phyloP scores from a whole-genome alignment of 2,329 filamentous ascomycete species.

The Ophiocordyceps camponoti-leonardi region DNA sequence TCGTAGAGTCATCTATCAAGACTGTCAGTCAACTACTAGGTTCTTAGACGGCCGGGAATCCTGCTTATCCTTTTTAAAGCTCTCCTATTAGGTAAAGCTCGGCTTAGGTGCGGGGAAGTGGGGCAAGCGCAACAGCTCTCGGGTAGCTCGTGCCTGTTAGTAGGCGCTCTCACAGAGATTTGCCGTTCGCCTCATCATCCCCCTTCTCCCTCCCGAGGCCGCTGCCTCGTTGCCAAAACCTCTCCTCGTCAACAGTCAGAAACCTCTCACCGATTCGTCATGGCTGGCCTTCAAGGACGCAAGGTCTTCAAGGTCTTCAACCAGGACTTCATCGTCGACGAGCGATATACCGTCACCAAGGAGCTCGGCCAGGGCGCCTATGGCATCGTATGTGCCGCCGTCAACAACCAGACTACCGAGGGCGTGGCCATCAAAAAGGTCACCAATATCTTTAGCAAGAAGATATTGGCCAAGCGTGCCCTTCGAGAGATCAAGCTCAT shows the following conservation, averaged over 20 bases:
- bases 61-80: no score
- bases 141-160: background rate
- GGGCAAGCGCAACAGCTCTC: background rate
- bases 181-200: background rate
- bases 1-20: no score
- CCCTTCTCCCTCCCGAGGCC: background rate
- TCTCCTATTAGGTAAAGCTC: background rate
- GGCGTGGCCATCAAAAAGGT: constrained; percentile 99
- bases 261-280: constrained; percentile 6
- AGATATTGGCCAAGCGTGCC: constrained; percentile 96
- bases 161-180: background rate
- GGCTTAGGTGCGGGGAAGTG: background rate
- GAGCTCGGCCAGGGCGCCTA: constrained; percentile 97
- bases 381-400: constrained; percentile 93
- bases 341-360: constrained; percentile 96
- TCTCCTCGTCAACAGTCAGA: background rate
- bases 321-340: constrained; percentile 97
- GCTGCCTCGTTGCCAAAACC: background rate
- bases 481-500: constrained; percentile 96
- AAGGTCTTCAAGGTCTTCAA: constrained; percentile 99
- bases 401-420: constrained; percentile 78
- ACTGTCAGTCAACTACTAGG: no score
- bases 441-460: constrained; percentile 99
- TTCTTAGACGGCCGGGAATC: no score
- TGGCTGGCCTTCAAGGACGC: constrained; percentile 34